phyloP scores from a whole-genome alignment of 2,329 filamentous ascomycete genomes.

The Metarhizium rileyi region DNA sequence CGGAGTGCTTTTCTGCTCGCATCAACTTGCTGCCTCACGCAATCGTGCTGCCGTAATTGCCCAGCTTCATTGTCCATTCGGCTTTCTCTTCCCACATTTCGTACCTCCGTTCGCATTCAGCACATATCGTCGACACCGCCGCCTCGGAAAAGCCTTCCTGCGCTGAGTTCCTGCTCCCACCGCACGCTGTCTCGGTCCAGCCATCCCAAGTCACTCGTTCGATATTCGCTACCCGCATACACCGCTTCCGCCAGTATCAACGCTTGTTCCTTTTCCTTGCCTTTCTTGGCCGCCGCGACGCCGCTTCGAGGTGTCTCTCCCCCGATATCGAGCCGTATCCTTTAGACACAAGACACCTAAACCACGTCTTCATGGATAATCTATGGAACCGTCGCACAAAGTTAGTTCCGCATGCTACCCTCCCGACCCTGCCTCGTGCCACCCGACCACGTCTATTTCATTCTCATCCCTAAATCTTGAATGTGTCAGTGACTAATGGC shows the following conservation, averaged over 20 bases:
- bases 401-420: conserved; percentile 37
- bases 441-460: neutral
- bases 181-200: neutral
- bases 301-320: conserved; percentile 14
- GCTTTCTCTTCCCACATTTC: neutral
- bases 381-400: conserved; percentile 78
- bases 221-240: neutral
- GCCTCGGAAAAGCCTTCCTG: conserved; percentile 5
- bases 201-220: neutral
- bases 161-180: neutral
- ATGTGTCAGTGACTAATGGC: neutral
- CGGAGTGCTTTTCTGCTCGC: neutral
- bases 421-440: neutral
- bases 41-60: neutral
- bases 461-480: neutral
- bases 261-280: neutral
- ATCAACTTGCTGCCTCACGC: neutral
- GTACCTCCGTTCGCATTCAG: neutral
- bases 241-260: neutral
- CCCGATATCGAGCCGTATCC: conserved; percentile 10
- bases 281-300: conserved; percentile 11
- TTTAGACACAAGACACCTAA: conserved; percentile 10
- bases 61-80: neutral
- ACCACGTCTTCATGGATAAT: conserved; percentile 40
- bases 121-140: neutral